Evolutionary conservation across 768 basidiomycete species (phyloP).

Genomic region (Lenzites betulinus): DNA sequence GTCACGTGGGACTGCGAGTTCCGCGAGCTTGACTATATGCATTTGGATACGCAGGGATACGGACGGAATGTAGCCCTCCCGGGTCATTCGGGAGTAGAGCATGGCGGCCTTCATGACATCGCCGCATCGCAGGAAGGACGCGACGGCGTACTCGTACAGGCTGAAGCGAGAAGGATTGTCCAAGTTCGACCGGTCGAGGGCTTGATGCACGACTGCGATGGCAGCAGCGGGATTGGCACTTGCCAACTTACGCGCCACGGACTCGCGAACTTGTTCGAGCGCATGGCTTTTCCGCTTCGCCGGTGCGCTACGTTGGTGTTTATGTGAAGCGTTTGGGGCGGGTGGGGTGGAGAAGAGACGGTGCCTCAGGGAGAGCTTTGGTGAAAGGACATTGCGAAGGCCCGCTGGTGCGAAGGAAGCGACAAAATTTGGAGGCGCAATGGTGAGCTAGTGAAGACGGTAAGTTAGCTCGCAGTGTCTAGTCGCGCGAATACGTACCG

Average conservation of each 20-base stretch:
- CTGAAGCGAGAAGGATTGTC: constrained; percentile 16
- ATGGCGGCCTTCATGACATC: constrained; percentile 40
- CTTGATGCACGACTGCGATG: constrained; percentile 3
- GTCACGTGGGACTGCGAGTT: constrained; percentile 24
- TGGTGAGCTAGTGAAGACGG: background rate
- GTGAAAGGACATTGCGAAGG: background rate
- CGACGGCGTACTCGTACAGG: constrained; percentile 41
- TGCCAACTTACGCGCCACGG: background rate
- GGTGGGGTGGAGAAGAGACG: background rate
- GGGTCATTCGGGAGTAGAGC: constrained; percentile 45
- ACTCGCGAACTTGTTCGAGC: background rate
- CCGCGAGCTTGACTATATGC: constrained; percentile 35
- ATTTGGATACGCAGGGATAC: constrained; percentile 44
- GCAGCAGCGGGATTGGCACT: constrained; percentile 2
- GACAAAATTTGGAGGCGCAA: background rate
- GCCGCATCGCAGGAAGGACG: constrained; percentile 42
- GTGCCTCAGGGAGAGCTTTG: background rate
- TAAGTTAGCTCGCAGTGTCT: too few relatives aligned
- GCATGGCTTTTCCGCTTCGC: background rate
- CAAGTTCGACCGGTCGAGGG: background rate
- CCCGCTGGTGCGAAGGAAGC: background rate
- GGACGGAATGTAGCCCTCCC: constrained; percentile 41
- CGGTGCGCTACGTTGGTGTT: background rate
- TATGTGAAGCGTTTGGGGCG: background rate
- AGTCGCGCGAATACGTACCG: too few relatives aligned